phyloP scores from a whole-genome alignment of 768 basidiomycete species.

The Boletus speciosus region DNA sequence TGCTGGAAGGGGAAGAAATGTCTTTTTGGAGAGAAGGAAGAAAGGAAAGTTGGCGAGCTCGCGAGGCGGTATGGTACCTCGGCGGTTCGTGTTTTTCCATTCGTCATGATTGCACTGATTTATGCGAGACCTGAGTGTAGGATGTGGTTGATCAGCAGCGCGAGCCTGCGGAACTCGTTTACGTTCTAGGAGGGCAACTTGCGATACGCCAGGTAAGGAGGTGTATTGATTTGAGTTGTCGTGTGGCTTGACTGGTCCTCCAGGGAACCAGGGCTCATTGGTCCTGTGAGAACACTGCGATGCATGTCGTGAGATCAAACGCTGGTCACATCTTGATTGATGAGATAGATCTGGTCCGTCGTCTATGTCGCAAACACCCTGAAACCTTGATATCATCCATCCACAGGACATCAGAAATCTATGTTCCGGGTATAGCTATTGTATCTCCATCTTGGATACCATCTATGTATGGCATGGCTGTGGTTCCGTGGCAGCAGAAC shows the following conservation, averaged over 20 bases:
- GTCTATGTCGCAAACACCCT: not conserved
- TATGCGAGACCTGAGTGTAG: slow-evolving; percentile 14
- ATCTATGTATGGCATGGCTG: slow-evolving; percentile 81
- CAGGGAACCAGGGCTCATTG: slow-evolving; percentile 73
- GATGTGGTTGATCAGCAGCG: slow-evolving; percentile 51
- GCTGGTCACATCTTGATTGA: slow-evolving; percentile 58
- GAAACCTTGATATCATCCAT: slow-evolving; percentile 3
- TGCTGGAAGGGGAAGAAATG: slow-evolving; percentile 66
- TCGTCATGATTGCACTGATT: not conserved
- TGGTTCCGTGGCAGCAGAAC: slow-evolving; percentile 60
- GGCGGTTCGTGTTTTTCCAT: slow-evolving; percentile 41
- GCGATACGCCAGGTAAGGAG: slow-evolving; percentile 65
- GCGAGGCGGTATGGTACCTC: slow-evolving; percentile 69
- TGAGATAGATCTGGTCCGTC: slow-evolving; percentile 63
- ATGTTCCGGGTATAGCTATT: slow-evolving; percentile 85
- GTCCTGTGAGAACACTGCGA: slow-evolving; percentile 76
- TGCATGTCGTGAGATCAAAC: slow-evolving; percentile 65
- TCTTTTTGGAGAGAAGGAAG: slow-evolving; percentile 54
- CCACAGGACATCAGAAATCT: slow-evolving; percentile 58
- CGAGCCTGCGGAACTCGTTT: slow-evolving; percentile 62
- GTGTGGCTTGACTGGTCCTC: slow-evolving; percentile 2
- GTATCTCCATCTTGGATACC: slow-evolving; percentile 63
- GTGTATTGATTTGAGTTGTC: not conserved
- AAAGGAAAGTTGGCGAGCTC: slow-evolving; percentile 64
- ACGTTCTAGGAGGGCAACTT: slow-evolving; percentile 64